A percentile compares a stretch with the other conserved stretches of the same genome.
Conservation (phyloP, 495 filamentous ascomycete species). For the Rostrohypoxylon terebratum region DNA sequence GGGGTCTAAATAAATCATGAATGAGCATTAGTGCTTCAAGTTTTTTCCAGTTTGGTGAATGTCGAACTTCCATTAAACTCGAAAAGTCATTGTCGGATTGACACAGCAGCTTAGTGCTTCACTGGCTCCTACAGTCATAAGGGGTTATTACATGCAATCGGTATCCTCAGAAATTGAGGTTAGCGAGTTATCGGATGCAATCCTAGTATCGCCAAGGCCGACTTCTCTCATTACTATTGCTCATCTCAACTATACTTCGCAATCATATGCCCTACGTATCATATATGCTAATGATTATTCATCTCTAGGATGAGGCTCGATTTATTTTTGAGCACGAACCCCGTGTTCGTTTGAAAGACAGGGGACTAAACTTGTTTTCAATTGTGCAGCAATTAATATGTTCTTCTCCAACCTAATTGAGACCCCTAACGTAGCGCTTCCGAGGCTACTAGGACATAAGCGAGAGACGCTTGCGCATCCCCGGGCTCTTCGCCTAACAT, state of each 20-base stretch:
- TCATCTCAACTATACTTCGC: background rate
- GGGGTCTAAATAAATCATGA: constrained; percentile 39
- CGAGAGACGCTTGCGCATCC: background rate
- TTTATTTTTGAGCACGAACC: background rate
- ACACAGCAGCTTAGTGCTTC: background rate
- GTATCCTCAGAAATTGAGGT: background rate
- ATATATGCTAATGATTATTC: background rate
- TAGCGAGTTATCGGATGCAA: background rate
- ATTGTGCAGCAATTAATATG: background rate
- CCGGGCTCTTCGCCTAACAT: background rate
- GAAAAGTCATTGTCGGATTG: background rate
- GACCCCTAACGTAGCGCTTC: background rate
- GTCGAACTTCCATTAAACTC: background rate
- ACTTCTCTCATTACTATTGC: background rate
- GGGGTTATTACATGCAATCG: background rate
- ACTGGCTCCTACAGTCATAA: background rate
- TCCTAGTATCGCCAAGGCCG: background rate
- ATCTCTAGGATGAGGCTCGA: background rate
- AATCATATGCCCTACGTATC: background rate
- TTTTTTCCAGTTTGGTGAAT: background rate
- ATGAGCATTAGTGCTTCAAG: constrained; percentile 6
- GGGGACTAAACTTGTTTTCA: constrained; percentile 1
- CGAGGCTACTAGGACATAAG: background rate
- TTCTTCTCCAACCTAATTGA: background rate
- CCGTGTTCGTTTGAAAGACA: background rate